Base-by-base conservation (phyloP, 495 filamentous ascomycete genomes). In the Venustampulla echinocandica region DNA sequence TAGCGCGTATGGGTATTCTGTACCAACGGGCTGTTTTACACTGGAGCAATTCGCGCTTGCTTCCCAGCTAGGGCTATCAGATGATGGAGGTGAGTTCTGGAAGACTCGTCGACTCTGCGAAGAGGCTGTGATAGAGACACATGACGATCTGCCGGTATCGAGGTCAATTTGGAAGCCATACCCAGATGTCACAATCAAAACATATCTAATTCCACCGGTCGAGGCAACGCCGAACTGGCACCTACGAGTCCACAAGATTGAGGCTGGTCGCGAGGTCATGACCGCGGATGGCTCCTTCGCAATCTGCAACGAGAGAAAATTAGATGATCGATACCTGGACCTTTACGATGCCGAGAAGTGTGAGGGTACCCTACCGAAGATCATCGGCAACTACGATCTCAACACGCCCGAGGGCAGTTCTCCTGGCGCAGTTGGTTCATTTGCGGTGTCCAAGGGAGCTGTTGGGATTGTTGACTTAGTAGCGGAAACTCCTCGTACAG, bases 11-110 rank as follows among this genome's bases (percentile, higher is more conserved):
- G 83, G 74, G 14, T 90, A 87, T 62, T 83, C 79, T 2, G 83
- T 87, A 11, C 81, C 84, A 0, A 84, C 82, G 0, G 85, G 85
- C 1, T 68, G 74, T n/a, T 84, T 84, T 65, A 76, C 79, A 10
- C 71, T 90, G 0, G 82, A 87, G 57, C 83, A 87, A 54, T 82
- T 79, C 55, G 82, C 82, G 0, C 75, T 83, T 1, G 85, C 86
- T 50, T 81, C 74, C 17, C 80, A 84, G 60, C 73, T 90, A 6
- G 85, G 82, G 10, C 63, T 90, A 3, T 87, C 81, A 1, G 84
- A 87, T 51, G 85, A 88, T 64, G 80, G 71, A 10, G 84, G 84
- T 28, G 84, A 90, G 60, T 77, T 80, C 42, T 90, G 84, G 85
- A 83, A 86, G 58, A 79, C 84, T 51, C 69, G 84, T 6, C 68